Evolutionary conservation across 2,329 filamentous ascomycete species (phyloP).

Genomic region (Arthrobotrys conoides): DNA sequence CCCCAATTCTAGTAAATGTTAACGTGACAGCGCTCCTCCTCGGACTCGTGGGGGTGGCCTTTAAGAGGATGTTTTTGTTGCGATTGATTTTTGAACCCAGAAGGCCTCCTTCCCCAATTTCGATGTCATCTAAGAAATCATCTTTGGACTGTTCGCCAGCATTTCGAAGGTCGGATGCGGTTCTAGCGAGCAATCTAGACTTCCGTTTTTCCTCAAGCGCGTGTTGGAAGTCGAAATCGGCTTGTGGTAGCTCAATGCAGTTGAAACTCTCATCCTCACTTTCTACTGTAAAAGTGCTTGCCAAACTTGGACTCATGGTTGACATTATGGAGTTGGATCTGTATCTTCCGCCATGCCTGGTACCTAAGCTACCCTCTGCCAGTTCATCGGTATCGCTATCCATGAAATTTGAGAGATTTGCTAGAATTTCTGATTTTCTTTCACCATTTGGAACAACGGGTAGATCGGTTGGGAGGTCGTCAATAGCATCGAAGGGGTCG

Average conservation of each 20-base stretch:
- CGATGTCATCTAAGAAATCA: constrained; percentile 87
- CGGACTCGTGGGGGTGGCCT: constrained; percentile 76
- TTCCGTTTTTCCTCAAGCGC: constrained; percentile 75
- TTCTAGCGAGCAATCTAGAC: constrained; percentile 44
- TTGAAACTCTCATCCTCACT: constrained; percentile 87
- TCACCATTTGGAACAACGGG: constrained; percentile 69
- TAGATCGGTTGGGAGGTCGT: constrained; percentile 70
- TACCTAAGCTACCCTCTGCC: constrained; percentile 86
- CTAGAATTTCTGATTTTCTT: constrained; percentile 76
- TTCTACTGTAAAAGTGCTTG: constrained; percentile 90
- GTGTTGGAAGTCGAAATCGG: constrained; percentile 85
- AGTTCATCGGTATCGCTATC: constrained; percentile 87
- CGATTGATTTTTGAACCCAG: constrained; percentile 85
- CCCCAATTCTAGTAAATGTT: constrained; percentile 81
- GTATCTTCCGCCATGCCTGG: constrained; percentile 87
- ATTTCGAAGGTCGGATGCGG: constrained; percentile 65
- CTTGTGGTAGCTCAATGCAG: constrained; percentile 86
- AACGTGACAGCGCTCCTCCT: constrained; percentile 85
- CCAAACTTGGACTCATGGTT: constrained; percentile 90
- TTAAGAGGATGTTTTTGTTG: constrained; percentile 92
- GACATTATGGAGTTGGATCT: constrained; percentile 74
- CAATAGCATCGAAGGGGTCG: constrained; percentile 75
- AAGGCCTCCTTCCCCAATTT: constrained; percentile 85
- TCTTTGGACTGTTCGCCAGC: constrained; percentile 70
- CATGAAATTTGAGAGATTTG: constrained; percentile 73